A percentile compares a stretch with the other conserved stretches of the same genome.
Evolutionary conservation across 192 early-diverging fungal species (phyloP).

Genomic region (Umbelopsis sp.): DNA sequence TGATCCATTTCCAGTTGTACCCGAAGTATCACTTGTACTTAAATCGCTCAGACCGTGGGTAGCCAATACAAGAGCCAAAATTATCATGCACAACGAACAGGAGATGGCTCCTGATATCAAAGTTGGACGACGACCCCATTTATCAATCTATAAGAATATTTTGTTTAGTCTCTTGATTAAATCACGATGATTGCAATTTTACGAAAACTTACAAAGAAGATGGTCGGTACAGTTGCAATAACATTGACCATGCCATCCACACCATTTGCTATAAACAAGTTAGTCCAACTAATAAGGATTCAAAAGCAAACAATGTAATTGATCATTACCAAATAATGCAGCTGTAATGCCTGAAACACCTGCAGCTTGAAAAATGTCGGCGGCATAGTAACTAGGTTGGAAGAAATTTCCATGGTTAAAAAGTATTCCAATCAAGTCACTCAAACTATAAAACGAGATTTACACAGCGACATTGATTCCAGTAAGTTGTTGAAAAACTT

Average conservation of each 20-base stretch:
- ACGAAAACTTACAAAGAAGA: constrained; percentile 46
- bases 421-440: background rate
- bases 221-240: constrained; percentile 71
- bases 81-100: constrained; percentile 13
- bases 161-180: background rate
- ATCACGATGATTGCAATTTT: background rate
- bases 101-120: constrained; percentile 63
- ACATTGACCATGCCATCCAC: constrained; percentile 77
- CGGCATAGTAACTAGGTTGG: constrained; percentile 45
- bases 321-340: constrained; percentile 50
- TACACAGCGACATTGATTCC: constrained; percentile 81
- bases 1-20: constrained; percentile 19
- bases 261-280: constrained; percentile 49
- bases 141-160: constrained; percentile 62
- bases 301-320: constrained; percentile 31
- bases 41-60: constrained; percentile 39
- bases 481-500: constrained; percentile 72
- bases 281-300: background rate
- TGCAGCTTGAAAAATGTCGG: constrained; percentile 56
- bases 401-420: too few relatives aligned
- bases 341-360: constrained; percentile 45
- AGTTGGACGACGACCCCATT: constrained; percentile 68
- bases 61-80: constrained; percentile 41
- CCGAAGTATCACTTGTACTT: constrained; percentile 15
- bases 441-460: background rate